These are phyloP conservation scores for Ascochyta lentis DNA, from an alignment of 2,329 filamentous ascomycete species.

Conservation along the genomic window DNA sequence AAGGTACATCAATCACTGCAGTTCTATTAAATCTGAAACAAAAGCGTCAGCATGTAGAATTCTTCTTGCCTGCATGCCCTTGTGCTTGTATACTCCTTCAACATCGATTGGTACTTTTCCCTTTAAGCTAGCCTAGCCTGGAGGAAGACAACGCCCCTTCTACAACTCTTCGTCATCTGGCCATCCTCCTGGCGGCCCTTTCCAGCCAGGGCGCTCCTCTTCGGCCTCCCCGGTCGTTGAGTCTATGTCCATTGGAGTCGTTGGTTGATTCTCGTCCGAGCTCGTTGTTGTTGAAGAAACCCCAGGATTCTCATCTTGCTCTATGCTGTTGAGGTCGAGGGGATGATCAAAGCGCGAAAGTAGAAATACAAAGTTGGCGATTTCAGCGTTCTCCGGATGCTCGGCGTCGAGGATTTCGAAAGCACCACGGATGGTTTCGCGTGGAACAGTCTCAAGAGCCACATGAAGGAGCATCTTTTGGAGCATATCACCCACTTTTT, in stretches of 20 bases:
- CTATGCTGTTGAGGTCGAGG: neutral
- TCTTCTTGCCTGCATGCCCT: no score
- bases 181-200: neutral
- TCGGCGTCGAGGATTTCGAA: neutral
- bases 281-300: neutral
- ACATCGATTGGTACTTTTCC: no score
- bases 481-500: no score
- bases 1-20: no score
- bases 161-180: neutral
- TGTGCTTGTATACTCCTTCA: no score
- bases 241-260: slow-evolving; percentile 4
- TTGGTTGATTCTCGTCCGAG: neutral
- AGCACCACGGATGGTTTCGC: neutral
- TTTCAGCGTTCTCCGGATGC: neutral
- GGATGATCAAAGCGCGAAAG: neutral
- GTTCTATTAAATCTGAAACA: no score
- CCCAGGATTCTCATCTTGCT: neutral
- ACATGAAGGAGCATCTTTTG: no score
- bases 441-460: neutral
- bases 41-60: no score
- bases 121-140: no score
- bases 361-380: neutral
- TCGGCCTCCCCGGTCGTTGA: neutral
- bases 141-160: neutral
- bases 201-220: neutral